These are phyloP conservation scores for Tetrahymena malaccensis DNA, from an alignment of 73 alveolate species.

Conservation along the genomic window DNA sequence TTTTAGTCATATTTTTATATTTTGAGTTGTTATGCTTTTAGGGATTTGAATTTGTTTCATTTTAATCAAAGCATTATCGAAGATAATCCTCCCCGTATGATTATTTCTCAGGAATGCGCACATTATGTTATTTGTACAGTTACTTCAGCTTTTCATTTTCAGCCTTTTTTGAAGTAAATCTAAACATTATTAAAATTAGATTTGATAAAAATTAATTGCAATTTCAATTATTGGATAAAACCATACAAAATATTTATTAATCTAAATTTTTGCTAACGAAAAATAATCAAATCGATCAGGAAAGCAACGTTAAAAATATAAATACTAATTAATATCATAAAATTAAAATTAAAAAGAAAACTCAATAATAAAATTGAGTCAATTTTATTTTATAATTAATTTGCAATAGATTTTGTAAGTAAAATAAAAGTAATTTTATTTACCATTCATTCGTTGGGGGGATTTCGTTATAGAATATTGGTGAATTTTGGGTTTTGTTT, in stretches of 20 bases:
- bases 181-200: background rate
- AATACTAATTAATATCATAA: no score
- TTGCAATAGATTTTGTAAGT: no score
- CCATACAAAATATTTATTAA: background rate
- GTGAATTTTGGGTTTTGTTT: no score
- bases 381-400: no score
- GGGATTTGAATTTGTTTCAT: background rate
- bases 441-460: no score
- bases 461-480: no score
- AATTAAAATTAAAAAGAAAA: no score
- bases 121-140: background rate
- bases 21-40: background rate
- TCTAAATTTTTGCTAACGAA: background rate
- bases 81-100: background rate
- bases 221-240: background rate
- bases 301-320: background rate
- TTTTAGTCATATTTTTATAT: background rate
- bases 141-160: background rate
- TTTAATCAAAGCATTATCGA: background rate
- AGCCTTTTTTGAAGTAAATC: background rate
- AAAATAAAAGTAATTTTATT: no score
- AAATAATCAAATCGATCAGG: background rate
- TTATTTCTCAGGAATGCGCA: background rate
- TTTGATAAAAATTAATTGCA: background rate
- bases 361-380: no score